Conservation (phyloP, 306 rosid species). For the Quercus rubra region DNA sequence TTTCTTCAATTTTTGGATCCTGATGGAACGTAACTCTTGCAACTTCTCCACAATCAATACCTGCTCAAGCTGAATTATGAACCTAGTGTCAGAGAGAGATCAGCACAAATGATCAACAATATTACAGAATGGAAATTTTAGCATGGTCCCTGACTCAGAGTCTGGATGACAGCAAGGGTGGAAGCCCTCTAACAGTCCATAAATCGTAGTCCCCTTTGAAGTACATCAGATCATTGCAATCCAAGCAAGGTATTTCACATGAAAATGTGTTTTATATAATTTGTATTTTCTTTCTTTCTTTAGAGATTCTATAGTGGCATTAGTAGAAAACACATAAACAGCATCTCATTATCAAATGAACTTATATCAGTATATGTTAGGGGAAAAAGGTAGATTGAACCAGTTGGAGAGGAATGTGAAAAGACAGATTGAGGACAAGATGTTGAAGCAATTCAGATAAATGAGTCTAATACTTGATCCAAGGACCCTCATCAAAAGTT, state of each 20-base stretch:
- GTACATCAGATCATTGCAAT: background rate
- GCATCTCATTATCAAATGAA: background rate
- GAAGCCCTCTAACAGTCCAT: background rate
- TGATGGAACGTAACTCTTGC: constrained; percentile 78
- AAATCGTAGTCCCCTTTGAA: background rate
- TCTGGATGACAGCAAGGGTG: background rate
- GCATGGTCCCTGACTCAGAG: too few species aligned
- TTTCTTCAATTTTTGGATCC: constrained; percentile 83
- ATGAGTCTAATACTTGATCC: background rate
- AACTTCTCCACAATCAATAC: constrained; percentile 80
- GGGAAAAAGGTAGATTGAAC: background rate
- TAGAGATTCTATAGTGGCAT: background rate
- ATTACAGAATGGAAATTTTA: background rate
- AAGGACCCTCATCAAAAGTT: background rate
- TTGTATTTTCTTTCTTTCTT: background rate
- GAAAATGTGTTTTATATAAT: background rate
- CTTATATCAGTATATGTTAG: background rate
- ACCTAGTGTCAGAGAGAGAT: constrained; percentile 4
- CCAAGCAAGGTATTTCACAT: background rate
- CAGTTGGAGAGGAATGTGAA: background rate
- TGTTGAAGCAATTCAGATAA: background rate
- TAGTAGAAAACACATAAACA: background rate
- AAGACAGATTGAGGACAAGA: background rate
- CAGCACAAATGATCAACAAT: background rate
- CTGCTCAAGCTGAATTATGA: constrained; percentile 64